phyloP scores from a whole-genome alignment of 257 asterid genomes.

The Leptodermis oblonga region DNA sequence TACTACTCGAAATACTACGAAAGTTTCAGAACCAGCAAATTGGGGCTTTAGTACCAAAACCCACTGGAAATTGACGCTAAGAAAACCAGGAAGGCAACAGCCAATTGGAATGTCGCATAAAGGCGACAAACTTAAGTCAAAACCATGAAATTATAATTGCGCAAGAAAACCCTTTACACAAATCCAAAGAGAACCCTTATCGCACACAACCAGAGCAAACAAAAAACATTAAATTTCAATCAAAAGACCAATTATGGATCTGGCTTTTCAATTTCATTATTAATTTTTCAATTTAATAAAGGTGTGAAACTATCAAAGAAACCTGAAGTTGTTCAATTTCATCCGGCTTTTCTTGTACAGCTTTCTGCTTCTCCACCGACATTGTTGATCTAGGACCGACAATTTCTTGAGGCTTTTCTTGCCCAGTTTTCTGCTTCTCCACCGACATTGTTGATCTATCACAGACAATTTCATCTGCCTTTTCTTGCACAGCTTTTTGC shows the following conservation, averaged over 20 bases:
- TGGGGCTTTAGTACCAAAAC: slow-evolving; percentile 1
- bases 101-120: slow-evolving; percentile 11
- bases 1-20: not conserved
- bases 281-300: not conserved
- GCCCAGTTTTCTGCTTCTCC: no score
- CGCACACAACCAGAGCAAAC: not conserved
- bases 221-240: not conserved
- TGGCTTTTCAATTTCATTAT: not conserved
- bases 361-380: slow-evolving; percentile 57
- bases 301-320: not conserved
- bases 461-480: no score
- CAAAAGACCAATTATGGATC: slow-evolving; percentile 3
- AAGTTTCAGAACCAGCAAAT: slow-evolving; percentile 1
- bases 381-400: not conserved
- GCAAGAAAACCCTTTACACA: not conserved
- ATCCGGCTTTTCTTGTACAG: slow-evolving; percentile 45
- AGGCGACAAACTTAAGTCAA: not conserved
- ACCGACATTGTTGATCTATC: no score
- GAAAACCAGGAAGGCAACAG: not conserved
- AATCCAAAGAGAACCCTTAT: slow-evolving; percentile 21
- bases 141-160: slow-evolving; percentile 1
- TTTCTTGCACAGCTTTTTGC: no score
- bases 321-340: slow-evolving; percentile 86
- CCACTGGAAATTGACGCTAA: slow-evolving; percentile 3
- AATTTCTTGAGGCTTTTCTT: no score